A percentile compares a stretch with the other conserved stretches of the same genome.
Evolutionary conservation across 805 yeast species (phyloP).

Genomic region (Ascoidea asiatica): DNA sequence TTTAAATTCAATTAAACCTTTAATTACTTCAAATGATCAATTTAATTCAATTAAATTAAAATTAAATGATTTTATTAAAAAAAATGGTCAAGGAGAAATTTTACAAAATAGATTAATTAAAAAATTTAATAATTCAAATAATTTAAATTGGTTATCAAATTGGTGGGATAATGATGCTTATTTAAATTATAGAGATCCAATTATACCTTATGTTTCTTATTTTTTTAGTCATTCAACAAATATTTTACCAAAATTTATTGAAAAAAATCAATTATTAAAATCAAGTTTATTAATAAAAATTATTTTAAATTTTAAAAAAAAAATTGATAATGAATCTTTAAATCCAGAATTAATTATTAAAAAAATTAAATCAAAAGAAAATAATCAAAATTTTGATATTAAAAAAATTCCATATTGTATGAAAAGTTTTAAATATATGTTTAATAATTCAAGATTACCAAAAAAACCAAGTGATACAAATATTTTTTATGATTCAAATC

Average conservation of each 20-base stretch:
- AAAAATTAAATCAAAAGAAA: no score
- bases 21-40: slow-evolving; percentile 33
- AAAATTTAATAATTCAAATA: slow-evolving; percentile 34
- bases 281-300: slow-evolving; percentile 64
- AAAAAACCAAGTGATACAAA: slow-evolving; percentile 47
- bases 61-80: slow-evolving; percentile 50
- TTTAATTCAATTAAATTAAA: slow-evolving; percentile 37
- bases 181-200: slow-evolving; percentile 81
- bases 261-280: slow-evolving; percentile 52
- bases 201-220: slow-evolving; percentile 89
- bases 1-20: slow-evolving; percentile 62
- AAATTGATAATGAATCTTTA: slow-evolving; percentile 57
- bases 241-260: slow-evolving; percentile 28
- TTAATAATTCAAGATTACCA: slow-evolving; percentile 83
- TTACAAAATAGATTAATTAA: slow-evolving; percentile 49
- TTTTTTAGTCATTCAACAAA: slow-evolving; percentile 75
- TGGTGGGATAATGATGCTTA: slow-evolving; percentile 95
- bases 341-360: slow-evolving; percentile 70
- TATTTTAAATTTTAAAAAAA: slow-evolving; percentile 51
- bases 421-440: slow-evolving; percentile 87
- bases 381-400: slow-evolving; percentile 16
- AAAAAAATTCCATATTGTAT: slow-evolving; percentile 81
- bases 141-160: slow-evolving; percentile 78
- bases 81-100: slow-evolving; percentile 50
- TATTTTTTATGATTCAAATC: slow-evolving; percentile 28